phyloP scores from a whole-genome alignment of 75 land plant species.

The Adiantum capillusveneris region DNA sequence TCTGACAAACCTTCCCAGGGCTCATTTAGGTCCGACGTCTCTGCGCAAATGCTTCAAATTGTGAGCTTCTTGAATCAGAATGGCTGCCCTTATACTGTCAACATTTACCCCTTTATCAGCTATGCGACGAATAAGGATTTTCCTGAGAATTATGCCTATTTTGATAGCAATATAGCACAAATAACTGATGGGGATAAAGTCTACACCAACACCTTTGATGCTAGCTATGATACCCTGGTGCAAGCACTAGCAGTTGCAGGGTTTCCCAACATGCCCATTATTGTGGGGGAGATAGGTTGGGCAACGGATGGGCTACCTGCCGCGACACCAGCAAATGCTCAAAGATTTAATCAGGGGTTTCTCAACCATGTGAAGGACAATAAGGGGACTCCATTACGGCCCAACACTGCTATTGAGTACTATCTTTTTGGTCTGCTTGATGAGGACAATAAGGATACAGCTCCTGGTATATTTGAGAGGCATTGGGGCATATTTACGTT shows the following conservation, averaged over 20 bases:
- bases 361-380: constrained; percentile 18
- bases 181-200: constrained; percentile 10
- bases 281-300: constrained; percentile 29
- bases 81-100: constrained; percentile 31
- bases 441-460: constrained; percentile 28
- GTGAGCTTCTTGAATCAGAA: constrained; percentile 20
- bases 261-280: constrained; percentile 15
- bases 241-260: constrained; percentile 24
- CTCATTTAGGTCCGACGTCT: constrained; percentile 43
- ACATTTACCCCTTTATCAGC: constrained; percentile 42
- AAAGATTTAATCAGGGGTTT: constrained; percentile 27
- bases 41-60: constrained; percentile 32
- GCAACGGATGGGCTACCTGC: constrained; percentile 12
- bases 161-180: constrained; percentile 7
- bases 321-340: constrained; percentile 9
- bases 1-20: constrained; percentile 35
- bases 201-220: constrained; percentile 39
- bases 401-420: constrained; percentile 7
- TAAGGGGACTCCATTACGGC: constrained; percentile 35
- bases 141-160: constrained; percentile 29
- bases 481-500: constrained; percentile 33
- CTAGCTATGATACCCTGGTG: constrained; percentile 38
- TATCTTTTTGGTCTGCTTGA: constrained; percentile 72
- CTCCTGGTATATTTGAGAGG: constrained; percentile 29
- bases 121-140: constrained; percentile 6